These are phyloP conservation scores for Mycena galopus DNA, from an alignment of 768 basidiomycete species.

Conservation along the genomic window DNA sequence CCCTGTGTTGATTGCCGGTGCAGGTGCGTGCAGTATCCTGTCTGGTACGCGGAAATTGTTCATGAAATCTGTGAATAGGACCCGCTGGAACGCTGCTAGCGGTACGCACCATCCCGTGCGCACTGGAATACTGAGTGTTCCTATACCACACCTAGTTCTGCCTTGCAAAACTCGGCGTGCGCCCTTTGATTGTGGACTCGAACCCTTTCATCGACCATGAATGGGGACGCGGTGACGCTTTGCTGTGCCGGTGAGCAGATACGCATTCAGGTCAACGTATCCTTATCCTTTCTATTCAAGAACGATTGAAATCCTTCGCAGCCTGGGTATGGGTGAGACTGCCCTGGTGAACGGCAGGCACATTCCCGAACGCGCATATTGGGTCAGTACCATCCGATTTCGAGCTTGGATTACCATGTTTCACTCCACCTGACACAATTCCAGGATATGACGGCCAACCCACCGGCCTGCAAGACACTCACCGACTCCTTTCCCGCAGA, in stretches of 20 bases:
- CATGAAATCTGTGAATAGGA: background rate
- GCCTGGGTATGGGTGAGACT: conserved; percentile 5
- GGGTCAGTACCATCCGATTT: background rate
- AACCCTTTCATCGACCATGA: conserved; percentile 23
- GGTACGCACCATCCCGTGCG: background rate
- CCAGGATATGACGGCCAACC: conserved; percentile 12
- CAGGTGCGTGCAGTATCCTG: background rate
- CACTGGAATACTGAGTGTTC: background rate
- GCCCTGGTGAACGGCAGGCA: background rate
- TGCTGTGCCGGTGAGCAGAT: conserved; percentile 11
- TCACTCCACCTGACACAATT: background rate
- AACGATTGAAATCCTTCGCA: conserved; percentile 11
- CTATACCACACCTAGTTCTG: background rate
- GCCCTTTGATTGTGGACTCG: conserved; percentile 20
- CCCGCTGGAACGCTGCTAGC: conserved; percentile 20
- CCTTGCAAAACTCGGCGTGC: conserved; percentile 11
- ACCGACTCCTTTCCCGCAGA: conserved; percentile 8
- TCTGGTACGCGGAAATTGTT: background rate
- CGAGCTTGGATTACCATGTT: background rate
- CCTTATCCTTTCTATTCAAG: background rate
- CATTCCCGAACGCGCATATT: conserved; percentile 10
- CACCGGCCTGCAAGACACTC: conserved; percentile 12
- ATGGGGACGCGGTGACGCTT: conserved; percentile 21
- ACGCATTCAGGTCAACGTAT: no score
- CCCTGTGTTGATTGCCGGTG: conserved; percentile 18